Evolutionary conservation across 2,329 filamentous ascomycete species (phyloP).

Genomic region (Diplodia mutila): DNA sequence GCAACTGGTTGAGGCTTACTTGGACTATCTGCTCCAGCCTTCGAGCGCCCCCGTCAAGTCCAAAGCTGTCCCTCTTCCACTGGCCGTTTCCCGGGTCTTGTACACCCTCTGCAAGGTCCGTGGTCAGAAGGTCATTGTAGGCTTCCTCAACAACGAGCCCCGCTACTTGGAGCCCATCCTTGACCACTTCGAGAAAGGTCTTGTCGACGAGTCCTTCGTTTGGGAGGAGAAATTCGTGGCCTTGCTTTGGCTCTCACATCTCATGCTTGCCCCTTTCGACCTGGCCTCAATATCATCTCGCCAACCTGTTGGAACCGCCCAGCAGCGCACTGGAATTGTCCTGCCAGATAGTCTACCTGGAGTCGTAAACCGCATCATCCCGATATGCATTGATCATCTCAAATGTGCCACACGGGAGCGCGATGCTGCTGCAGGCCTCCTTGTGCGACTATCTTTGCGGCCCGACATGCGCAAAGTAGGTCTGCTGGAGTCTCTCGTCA

Average conservation of each 20-base stretch:
- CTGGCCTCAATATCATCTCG: conserved; percentile 75
- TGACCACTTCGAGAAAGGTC: conserved; percentile 68
- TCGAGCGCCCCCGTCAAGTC: not conserved
- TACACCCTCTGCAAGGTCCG: conserved; percentile 95
- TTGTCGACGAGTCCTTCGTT: conserved; percentile 33
- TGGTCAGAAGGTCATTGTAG: conserved; percentile 87
- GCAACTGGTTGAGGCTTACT: conserved; percentile 73
- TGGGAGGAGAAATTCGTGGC: conserved; percentile 93
- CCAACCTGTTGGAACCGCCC: conserved; percentile 43
- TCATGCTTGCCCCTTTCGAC: conserved; percentile 78
- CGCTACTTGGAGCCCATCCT: conserved; percentile 81
- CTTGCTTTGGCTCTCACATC: conserved; percentile 72
- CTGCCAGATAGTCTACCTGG: conserved; percentile 67
- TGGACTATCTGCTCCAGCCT: conserved; percentile 55
- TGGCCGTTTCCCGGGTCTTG: conserved; percentile 75
- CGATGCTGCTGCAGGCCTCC: conserved; percentile 80
- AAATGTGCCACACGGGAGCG: conserved; percentile 80
- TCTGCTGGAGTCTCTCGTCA: conserved; percentile 68
- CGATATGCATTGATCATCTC: conserved; percentile 72
- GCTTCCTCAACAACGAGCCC: conserved; percentile 89
- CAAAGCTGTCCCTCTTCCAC: conserved; percentile 34
- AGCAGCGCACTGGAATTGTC: conserved; percentile 50
- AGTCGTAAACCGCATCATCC: conserved; percentile 71
- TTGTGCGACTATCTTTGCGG: conserved; percentile 81
- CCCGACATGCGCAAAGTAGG: conserved; percentile 84